These are phyloP conservation scores for Herpetospermum pedunculosum DNA, from an alignment of 306 rosid genomes.

Conservation along the genomic window DNA sequence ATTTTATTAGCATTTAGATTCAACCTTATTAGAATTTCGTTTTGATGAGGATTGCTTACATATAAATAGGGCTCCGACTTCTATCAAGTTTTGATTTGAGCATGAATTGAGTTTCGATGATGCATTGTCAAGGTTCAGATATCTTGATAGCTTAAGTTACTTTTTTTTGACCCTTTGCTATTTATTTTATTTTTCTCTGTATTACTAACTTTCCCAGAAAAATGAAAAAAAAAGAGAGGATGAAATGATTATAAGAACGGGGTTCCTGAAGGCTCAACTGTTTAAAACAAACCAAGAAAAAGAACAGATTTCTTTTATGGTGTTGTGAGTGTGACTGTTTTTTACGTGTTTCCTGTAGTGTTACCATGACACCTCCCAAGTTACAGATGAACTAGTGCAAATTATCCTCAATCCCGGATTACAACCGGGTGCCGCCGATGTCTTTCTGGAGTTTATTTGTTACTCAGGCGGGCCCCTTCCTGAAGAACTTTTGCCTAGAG, in stretches of 20 bases:
- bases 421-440: constrained; percentile 86
- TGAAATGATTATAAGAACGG: not conserved
- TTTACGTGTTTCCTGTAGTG: constrained; percentile 44
- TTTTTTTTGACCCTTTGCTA: not conserved
- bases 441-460: constrained; percentile 89
- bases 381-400: constrained; percentile 77
- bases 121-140: not conserved
- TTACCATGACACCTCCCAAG: constrained; percentile 78
- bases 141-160: not conserved
- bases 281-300: not conserved
- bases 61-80: not conserved
- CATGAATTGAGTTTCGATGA: not conserved
- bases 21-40: not conserved
- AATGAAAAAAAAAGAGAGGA: too few species aligned
- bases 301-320: not conserved
- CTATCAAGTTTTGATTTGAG: not conserved
- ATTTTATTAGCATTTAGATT: not conserved
- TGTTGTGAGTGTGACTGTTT: constrained; percentile 8
- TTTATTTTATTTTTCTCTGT: not conserved
- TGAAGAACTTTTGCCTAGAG: constrained; percentile 76
- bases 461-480: constrained; percentile 97
- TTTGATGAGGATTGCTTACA: not conserved
- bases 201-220: not conserved
- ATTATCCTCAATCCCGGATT: constrained; percentile 82
- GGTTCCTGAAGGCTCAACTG: not conserved